A percentile compares a stretch with the other conserved stretches of the same genome.
Conservation (phyloP, 208 protist species). For the Acanthamoeba healyi region DNA sequence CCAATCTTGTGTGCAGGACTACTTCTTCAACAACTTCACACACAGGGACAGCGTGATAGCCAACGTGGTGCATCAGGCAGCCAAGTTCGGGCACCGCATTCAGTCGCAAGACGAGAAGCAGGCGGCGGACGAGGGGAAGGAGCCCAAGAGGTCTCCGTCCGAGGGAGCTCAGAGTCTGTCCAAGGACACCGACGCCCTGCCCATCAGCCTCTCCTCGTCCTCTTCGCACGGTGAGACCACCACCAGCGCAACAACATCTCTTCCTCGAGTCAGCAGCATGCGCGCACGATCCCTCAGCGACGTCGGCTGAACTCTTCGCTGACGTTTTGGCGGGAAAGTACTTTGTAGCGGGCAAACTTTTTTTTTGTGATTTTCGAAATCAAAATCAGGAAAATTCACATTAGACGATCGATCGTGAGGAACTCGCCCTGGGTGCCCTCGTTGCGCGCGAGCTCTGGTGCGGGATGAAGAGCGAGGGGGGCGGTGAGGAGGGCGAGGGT, state of each 20-base stretch:
- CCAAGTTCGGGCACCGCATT: slow-evolving; percentile 44
- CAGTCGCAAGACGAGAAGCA: slow-evolving; percentile 16
- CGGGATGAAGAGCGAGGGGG: neutral
- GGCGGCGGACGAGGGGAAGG: neutral
- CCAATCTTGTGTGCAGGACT: too few species aligned
- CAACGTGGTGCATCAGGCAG: slow-evolving; percentile 39
- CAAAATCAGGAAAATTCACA: too few species aligned
- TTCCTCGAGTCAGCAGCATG: neutral
- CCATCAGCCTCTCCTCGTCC: neutral
- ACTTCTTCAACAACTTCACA: slow-evolving; percentile 64
- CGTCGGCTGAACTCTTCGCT: neutral
- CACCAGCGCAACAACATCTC: neutral
- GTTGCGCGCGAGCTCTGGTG: too few species aligned
- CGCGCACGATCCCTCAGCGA: slow-evolving; percentile 17
- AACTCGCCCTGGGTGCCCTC: too few species aligned
- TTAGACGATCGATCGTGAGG: too few species aligned
- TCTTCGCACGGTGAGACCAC: neutral
- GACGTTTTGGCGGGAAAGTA: too few species aligned
- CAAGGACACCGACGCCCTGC: slow-evolving; percentile 24
- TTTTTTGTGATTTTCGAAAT: too few species aligned
- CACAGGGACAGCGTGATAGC: slow-evolving; percentile 33
- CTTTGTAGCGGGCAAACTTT: too few species aligned
- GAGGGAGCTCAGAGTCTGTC: neutral
- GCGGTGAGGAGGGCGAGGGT: neutral
- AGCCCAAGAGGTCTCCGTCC: neutral